These are phyloP conservation scores for Puccinia novopanici DNA, from an alignment of 1,284 basidiomycete genomes.

Conservation along the genomic window DNA sequence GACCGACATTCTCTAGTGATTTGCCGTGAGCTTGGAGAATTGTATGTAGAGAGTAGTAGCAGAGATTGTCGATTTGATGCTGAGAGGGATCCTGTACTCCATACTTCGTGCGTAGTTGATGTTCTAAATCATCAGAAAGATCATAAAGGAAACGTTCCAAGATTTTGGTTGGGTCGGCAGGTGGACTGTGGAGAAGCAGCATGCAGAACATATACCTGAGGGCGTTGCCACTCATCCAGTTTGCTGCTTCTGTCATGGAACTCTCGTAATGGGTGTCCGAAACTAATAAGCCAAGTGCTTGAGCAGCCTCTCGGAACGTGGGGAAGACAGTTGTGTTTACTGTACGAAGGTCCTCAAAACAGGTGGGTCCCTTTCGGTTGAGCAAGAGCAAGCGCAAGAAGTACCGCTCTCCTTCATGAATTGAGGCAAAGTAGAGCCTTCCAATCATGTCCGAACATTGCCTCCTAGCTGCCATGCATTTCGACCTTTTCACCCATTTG, in stretches of 20 bases:
- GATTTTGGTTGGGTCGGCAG: conserved; percentile 24
- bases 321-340: neutral
- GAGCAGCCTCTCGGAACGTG: too few relatives aligned
- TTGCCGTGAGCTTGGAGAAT: too few relatives aligned
- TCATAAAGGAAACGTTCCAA: too few relatives aligned
- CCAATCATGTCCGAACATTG: neutral
- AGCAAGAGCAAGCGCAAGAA: conserved; percentile 52
- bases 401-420: neutral
- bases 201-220: too few relatives aligned
- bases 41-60: too few relatives aligned
- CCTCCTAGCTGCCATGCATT: neutral
- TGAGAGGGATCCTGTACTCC: too few relatives aligned
- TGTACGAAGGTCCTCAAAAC: neutral
- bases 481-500: neutral
- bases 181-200: conserved; percentile 55
- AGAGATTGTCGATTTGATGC: too few relatives aligned
- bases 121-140: neutral
- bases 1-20: too few relatives aligned
- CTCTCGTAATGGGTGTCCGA: neutral
- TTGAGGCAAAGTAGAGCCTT: neutral
- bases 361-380: neutral
- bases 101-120: too few relatives aligned
- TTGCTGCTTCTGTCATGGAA: neutral
- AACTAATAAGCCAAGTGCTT: neutral
- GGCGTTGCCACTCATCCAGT: neutral